These are phyloP conservation scores for Fusarium sp. DNA, from an alignment of 2,329 filamentous ascomycete genomes.

Conservation along the genomic window DNA sequence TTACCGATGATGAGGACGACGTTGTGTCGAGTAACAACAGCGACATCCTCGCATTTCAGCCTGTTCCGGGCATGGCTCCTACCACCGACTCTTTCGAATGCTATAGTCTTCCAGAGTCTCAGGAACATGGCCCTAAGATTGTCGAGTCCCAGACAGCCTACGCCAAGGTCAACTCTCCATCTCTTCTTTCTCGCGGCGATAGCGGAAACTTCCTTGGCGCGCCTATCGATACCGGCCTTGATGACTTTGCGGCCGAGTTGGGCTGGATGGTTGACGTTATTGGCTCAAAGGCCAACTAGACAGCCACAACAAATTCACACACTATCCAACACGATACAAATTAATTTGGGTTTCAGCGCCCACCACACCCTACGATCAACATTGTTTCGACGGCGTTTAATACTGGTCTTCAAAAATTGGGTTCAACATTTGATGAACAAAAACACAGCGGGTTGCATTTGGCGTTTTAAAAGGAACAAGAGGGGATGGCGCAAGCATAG, in stretches of 20 bases:
- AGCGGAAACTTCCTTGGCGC: conserved; percentile 48
- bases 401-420: conserved; percentile 5
- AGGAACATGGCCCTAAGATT: conserved; percentile 39
- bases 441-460: conserved; percentile 27
- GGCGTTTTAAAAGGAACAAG: conserved; percentile 36
- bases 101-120: conserved; percentile 61
- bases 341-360: not conserved
- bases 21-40: conserved; percentile 52
- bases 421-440: conserved; percentile 14
- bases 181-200: conserved; percentile 43
- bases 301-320: not conserved
- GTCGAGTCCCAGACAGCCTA: conserved; percentile 36
- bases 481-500: conserved; percentile 23
- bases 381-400: conserved; percentile 40
- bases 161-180: conserved; percentile 39
- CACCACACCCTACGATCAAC: conserved; percentile 4
- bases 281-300: conserved; percentile 47
- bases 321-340: conserved; percentile 24
- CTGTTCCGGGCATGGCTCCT: conserved; percentile 24
- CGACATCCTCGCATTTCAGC: conserved; percentile 49
- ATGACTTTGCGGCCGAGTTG: conserved; percentile 59
- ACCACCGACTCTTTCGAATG: conserved; percentile 45
- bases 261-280: conserved; percentile 65
- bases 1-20: conserved; percentile 58
- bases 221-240: conserved; percentile 53